Percentiles rank a stretch among this genome's conserved stretches.
phyloP scores from a whole-genome alignment of 2,329 filamentous ascomycete genomes.

The Talaromyces sp. region DNA sequence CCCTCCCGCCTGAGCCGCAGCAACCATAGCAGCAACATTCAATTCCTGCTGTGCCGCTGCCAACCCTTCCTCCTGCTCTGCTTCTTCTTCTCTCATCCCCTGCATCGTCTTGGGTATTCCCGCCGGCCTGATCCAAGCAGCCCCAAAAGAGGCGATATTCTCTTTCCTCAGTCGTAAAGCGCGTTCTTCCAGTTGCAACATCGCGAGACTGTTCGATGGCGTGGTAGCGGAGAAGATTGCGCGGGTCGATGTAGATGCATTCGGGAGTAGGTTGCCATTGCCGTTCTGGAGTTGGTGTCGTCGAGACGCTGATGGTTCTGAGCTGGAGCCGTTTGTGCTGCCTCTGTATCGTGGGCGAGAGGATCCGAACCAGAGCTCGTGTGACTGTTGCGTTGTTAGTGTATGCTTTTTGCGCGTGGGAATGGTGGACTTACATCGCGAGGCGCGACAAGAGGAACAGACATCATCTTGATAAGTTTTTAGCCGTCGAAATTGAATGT shows the following conservation, averaged over 20 bases:
- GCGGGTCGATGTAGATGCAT: conserved; percentile 22
- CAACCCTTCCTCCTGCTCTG: conserved; percentile 83
- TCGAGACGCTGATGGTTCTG: conserved; percentile 27
- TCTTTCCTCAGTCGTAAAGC: conserved; percentile 72
- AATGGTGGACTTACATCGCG: conserved; percentile 21
- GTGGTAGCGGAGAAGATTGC: conserved; percentile 46
- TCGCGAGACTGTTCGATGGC: conserved; percentile 63
- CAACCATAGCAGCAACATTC: conserved; percentile 64
- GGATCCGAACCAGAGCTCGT: conserved; percentile 71
- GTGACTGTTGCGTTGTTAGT: conserved; percentile 54
- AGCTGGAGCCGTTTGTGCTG: neutral
- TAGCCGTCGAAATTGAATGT: conserved; percentile 24
- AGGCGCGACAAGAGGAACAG: conserved; percentile 14
- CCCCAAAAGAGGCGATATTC: conserved; percentile 83
- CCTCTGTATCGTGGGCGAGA: conserved; percentile 49
- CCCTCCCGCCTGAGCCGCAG: conserved; percentile 32
- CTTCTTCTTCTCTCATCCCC: conserved; percentile 83
- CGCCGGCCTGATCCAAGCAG: conserved; percentile 84
- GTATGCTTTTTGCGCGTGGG: neutral
- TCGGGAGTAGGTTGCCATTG: neutral
- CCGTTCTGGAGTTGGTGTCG: conserved; percentile 16
- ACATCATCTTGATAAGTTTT: conserved; percentile 33
- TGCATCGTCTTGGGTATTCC: conserved; percentile 86
- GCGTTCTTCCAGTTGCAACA: conserved; percentile 73
- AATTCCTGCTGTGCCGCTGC: conserved; percentile 73